Base-by-base conservation (phyloP, 108 stramenopile species). In the Cylindrotheca closterium region DNA sequence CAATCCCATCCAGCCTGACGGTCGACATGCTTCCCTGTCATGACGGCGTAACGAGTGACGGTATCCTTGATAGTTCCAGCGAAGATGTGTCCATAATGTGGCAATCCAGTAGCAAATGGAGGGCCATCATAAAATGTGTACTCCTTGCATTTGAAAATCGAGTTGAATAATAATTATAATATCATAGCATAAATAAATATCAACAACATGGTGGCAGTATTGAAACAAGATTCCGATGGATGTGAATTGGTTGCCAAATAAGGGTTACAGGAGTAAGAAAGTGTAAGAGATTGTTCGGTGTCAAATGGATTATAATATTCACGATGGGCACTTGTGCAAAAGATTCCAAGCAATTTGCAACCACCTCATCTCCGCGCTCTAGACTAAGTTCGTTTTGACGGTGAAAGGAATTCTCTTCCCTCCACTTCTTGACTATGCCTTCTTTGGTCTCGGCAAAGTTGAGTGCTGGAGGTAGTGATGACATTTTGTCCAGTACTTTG, bases 31-130 rank as follows among this genome's bases (percentile, higher is more conserved):
- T 93, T 88, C 4, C 96, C 96, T 0, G 87, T 92, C 85, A 93
- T 89, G 79, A 80, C 89, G 27, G 99, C 99, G 74, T 96, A 98
- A 17, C 99, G 95, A 0, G 99, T 99, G 26, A 99, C 98, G 12
- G 91, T 92, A 68, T 99, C 99, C 77, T 99, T 99, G 84, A 99
- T 99, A 63, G 99, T 99, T 47, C 99, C 99, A 3, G 99, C 99
- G 27, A 99, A 80, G 69, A 99, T 96, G 82, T 99, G 99, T 2
- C 99, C 99, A 83, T 97, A 99, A 72, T 99, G 99, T 2, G 99
- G 99, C 55, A 97, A 82, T 30, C 99, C 99, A 7, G 99, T 99
- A 31, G 99, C 99, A 71, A 99, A 99, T 15, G 99, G 99, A 12
- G 99, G 99, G 1, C 99, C 99, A 68, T 99, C 99, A 79, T 98